phyloP scores from a whole-genome alignment of 2,329 filamentous ascomycete species.

The Mollisia scopiformis region DNA sequence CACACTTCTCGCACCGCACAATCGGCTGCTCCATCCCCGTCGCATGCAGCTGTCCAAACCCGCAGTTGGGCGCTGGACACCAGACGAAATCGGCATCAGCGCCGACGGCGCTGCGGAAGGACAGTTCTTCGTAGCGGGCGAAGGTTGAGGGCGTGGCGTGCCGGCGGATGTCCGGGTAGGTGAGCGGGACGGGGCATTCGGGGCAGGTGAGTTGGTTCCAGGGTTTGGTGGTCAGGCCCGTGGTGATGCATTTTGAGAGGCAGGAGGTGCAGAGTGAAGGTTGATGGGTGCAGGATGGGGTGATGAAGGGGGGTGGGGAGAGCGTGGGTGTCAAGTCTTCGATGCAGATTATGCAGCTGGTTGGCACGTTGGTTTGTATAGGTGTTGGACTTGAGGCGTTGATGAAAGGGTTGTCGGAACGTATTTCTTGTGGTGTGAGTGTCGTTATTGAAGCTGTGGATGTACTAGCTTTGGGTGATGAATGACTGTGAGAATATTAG shows the following conservation, averaged over 20 bases:
- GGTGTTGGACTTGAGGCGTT: neutral
- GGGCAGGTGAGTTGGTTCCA: slow-evolving; percentile 23
- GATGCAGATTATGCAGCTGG: slow-evolving; percentile 15
- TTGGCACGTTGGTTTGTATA: neutral
- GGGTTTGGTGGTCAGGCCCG: slow-evolving; percentile 15
- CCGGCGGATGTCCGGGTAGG: slow-evolving; percentile 18
- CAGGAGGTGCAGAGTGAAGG: slow-evolving; percentile 16
- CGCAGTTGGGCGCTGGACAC: slow-evolving; percentile 15
- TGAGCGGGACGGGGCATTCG: slow-evolving; percentile 14
- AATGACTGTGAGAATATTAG: neutral
- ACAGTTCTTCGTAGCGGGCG: slow-evolving; percentile 17
- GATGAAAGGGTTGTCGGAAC: neutral
- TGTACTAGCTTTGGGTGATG: neutral
- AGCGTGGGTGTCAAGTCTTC: slow-evolving; percentile 12
- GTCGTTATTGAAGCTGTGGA: neutral
- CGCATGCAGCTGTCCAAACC: slow-evolving; percentile 20
- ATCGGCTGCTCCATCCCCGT: slow-evolving; percentile 14
- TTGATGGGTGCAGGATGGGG: slow-evolving; percentile 11
- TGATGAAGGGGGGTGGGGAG: slow-evolving; percentile 6
- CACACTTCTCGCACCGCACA: slow-evolving; percentile 17
- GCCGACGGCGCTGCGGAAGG: slow-evolving; percentile 14
- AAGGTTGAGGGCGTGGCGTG: slow-evolving; percentile 17
- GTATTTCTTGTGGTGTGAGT: neutral
- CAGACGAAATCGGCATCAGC: slow-evolving; percentile 19
- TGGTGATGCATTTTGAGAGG: slow-evolving; percentile 14